Percentiles rank a stretch among this genome's conserved stretches.
Evolutionary conservation across 73 alveolate genomes (phyloP).

Genomic region (Paramecium primaurelia): DNA sequence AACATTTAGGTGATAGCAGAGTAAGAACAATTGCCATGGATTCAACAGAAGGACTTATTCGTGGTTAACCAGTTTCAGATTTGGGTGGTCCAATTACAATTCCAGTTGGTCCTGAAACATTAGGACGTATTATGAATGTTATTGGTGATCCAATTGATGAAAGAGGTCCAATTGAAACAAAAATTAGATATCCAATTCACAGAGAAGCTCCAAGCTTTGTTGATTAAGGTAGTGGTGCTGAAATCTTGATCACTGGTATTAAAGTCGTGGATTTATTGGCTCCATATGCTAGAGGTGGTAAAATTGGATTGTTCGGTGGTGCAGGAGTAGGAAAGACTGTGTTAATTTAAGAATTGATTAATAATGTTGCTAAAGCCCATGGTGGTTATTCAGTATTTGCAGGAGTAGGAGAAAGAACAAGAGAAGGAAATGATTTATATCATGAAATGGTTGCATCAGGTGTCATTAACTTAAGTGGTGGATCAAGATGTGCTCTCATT

Average conservation of each 20-base stretch:
- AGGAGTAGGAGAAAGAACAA: slow-evolving; percentile 95
- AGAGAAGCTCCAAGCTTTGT: slow-evolving; percentile 95
- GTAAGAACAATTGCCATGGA: slow-evolving; percentile 97
- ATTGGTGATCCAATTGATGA: slow-evolving; percentile 97
- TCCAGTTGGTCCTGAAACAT: slow-evolving; percentile 96
- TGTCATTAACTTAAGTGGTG: slow-evolving; percentile 64
- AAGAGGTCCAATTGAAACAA: slow-evolving; percentile 85
- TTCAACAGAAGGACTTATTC: slow-evolving; percentile 95
- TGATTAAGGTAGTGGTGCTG: slow-evolving; percentile 91
- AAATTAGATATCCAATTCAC: slow-evolving; percentile 85
- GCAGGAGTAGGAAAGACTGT: slow-evolving; percentile 99
- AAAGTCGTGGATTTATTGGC: slow-evolving; percentile 98
- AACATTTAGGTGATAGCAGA: slow-evolving; percentile 92
- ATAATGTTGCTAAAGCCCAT: slow-evolving; percentile 93
- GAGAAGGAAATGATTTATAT: slow-evolving; percentile 93
- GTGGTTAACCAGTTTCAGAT: slow-evolving; percentile 91
- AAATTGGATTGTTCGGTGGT: slow-evolving; percentile 93
- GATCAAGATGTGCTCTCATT: slow-evolving; percentile 94
- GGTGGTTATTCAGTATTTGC: slow-evolving; percentile 99
- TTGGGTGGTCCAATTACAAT: slow-evolving; percentile 92
- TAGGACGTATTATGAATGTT: slow-evolving; percentile 96
- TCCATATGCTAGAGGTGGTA: slow-evolving; percentile 97
- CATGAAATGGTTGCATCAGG: slow-evolving; percentile 90
- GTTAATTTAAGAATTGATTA: slow-evolving; percentile 95
- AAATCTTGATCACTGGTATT: slow-evolving; percentile 87